phyloP scores from a whole-genome alignment of 495 filamentous ascomycete genomes.

The Penicillium desertorum region DNA sequence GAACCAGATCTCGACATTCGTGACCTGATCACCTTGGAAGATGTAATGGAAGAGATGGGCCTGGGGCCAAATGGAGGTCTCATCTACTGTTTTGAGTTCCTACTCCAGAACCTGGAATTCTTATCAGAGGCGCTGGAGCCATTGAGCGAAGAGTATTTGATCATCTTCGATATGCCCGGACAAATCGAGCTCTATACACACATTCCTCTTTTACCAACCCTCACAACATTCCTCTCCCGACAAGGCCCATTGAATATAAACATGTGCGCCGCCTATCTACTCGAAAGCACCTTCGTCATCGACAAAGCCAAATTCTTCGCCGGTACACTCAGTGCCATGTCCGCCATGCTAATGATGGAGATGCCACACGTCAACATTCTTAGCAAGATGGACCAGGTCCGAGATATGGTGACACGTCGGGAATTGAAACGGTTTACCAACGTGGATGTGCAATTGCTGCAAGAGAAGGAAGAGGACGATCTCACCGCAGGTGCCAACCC shows the following conservation, averaged over 20 bases:
- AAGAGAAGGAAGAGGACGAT: conserved; percentile 59
- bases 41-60: conserved; percentile 97
- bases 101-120: conserved; percentile 96
- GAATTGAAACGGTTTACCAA: conserved; percentile 86
- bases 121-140: conserved; percentile 82
- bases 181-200: conserved; percentile 99
- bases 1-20: conserved; percentile 95
- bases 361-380: conserved; percentile 93
- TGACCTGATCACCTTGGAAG: conserved; percentile 90
- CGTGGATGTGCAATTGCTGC: conserved; percentile 73
- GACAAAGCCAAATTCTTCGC: conserved; percentile 97
- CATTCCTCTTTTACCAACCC: conserved; percentile 84
- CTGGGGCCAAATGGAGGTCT: conserved; percentile 93
- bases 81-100: conserved; percentile 94
- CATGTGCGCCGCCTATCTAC: conserved; percentile 91
- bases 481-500: conserved; percentile 50
- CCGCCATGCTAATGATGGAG: conserved; percentile 97
- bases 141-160: conserved; percentile 89
- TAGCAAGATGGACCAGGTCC: conserved; percentile 95
- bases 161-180: conserved; percentile 97
- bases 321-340: conserved; percentile 93
- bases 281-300: conserved; percentile 91
- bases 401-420: conserved; percentile 73
- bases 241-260: conserved; percentile 81
- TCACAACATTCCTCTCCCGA: conserved; percentile 77